phyloP scores from a whole-genome alignment of 495 filamentous ascomycete genomes.

The Talaromyces proteolyticus region DNA sequence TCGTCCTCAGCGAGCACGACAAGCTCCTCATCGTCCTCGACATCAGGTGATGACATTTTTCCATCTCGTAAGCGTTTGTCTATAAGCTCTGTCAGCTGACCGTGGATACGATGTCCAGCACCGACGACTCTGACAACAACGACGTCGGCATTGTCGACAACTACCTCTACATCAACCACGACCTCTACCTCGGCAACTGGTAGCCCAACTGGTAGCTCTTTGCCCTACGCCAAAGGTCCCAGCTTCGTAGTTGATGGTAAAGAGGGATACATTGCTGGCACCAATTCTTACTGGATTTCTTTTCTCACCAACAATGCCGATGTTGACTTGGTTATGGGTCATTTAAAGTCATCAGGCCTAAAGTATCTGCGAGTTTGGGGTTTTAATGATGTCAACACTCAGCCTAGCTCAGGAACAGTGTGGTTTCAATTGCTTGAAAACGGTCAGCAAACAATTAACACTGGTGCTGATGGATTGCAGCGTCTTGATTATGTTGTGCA shows the following conservation, averaged over 20 bases:
- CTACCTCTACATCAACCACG: too few species aligned
- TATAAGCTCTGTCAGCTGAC: background rate
- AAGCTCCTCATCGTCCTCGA: background rate
- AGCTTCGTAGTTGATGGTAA: conserved; percentile 15
- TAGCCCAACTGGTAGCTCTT: background rate
- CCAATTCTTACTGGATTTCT: conserved; percentile 63
- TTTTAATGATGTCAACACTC: conserved; percentile 50
- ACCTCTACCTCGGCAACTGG: background rate
- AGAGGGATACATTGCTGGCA: conserved; percentile 51
- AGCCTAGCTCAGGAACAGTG: conserved; percentile 32
- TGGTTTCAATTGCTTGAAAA: conserved; percentile 51
- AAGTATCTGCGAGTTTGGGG: conserved; percentile 63
- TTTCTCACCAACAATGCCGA: conserved; percentile 55
- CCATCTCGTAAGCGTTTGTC: background rate
- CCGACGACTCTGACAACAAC: background rate
- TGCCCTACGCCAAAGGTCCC: conserved; percentile 5
- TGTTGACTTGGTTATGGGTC: conserved; percentile 44
- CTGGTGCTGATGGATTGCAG: conserved; percentile 50
- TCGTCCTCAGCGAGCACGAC: too few species aligned
- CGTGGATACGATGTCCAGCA: background rate
- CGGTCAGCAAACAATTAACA: conserved; percentile 51
- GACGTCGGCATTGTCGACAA: background rate
- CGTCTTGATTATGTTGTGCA: conserved; percentile 57
- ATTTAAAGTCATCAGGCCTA: conserved; percentile 42
- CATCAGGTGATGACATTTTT: background rate